Base-by-base conservation (phyloP, 305 asterid genomes). In the Solanum hybrid region DNA sequence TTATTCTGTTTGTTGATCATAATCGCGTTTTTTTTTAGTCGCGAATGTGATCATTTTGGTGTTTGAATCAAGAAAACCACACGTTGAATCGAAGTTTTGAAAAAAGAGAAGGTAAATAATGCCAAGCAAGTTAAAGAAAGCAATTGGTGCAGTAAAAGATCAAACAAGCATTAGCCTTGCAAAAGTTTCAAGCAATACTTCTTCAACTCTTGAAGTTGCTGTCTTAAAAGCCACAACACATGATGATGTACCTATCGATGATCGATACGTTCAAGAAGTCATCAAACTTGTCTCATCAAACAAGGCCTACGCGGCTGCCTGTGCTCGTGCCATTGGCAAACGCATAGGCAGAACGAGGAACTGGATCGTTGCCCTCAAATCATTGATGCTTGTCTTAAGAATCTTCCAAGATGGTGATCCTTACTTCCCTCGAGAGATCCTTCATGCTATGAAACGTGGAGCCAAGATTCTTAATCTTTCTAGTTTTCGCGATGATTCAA, bases 321-420 rank as follows among this genome's bases (percentile, higher is more conserved):
- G 99, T 79, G 98, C 99, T 7, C 94, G 97, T 7, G 96, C 98
- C 89, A 93, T 97, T 1, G 96, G 98, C 70, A 96, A 94, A 78
- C 95, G 99, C 29, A 94, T 97, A 14, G 95, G 97, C 10, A 93
- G 98, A 15, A 97, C 99, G 0, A 93, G 96, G 11, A 96, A 94
- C 39, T 95, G 99, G 98, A 91, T 94, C 80, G 98, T 96, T 10
- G 96, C 97, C 39, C 89, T 95, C 14, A 97, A 97, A 79, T 96
- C 99, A 0, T 90, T 96, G 57, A 93, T 96, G 95, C 98, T 97
- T 79, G 96, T 97, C 26, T 94, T 96, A 4, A 92, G 96, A 15
- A 93, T 96, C 41, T 95, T 97, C 89, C 98, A 95, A 33, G 98
- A 97, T 57, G 99, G 98, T 0, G 99, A 97, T 88, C 98, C 98